These are phyloP conservation scores for Penicillium paneum DNA, from an alignment of 2,329 filamentous ascomycete genomes.

Conservation along the genomic window DNA sequence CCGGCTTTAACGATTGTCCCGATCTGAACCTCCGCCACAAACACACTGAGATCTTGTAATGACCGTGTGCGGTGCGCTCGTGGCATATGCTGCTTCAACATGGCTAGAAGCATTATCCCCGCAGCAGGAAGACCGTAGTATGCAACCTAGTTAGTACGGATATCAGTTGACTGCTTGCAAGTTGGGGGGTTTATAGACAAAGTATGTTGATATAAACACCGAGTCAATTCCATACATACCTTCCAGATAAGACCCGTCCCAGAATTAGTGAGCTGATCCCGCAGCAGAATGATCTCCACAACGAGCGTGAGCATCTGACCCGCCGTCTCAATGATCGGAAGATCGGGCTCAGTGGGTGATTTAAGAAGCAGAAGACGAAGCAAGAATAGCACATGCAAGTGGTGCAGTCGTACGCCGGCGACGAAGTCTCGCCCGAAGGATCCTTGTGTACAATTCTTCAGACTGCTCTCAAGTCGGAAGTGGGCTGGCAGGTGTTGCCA, in stretches of 20 bases:
- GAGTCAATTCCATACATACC: constrained; percentile 8
- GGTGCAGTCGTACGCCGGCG: constrained; percentile 25
- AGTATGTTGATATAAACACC: background rate
- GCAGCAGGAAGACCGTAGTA: constrained; percentile 31
- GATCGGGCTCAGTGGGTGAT: constrained; percentile 25
- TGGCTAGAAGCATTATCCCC: constrained; percentile 28
- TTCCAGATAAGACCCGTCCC: constrained; percentile 30
- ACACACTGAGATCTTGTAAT: constrained; percentile 27
- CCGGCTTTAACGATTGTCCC: constrained; percentile 24
- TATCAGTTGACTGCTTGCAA: background rate
- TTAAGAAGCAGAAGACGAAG: constrained; percentile 22
- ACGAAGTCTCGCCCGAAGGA: constrained; percentile 28
- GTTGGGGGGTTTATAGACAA: background rate
- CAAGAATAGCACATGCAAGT: constrained; percentile 29
- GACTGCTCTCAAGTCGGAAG: constrained; percentile 22
- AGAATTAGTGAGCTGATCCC: constrained; percentile 28
- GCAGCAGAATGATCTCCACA: constrained; percentile 27
- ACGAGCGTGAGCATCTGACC: constrained; percentile 28
- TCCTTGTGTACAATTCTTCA: constrained; percentile 20
- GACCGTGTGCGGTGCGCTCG: constrained; percentile 14
- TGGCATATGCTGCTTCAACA: constrained; percentile 23
- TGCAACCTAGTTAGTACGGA: constrained; percentile 16
- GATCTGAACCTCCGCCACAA: constrained; percentile 28
- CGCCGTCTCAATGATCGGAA: constrained; percentile 24
- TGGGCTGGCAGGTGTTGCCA: constrained; percentile 22